Conservation (phyloP, 371 early-diverging fungal genomes). For the Syncephalastrum racemosum region DNA sequence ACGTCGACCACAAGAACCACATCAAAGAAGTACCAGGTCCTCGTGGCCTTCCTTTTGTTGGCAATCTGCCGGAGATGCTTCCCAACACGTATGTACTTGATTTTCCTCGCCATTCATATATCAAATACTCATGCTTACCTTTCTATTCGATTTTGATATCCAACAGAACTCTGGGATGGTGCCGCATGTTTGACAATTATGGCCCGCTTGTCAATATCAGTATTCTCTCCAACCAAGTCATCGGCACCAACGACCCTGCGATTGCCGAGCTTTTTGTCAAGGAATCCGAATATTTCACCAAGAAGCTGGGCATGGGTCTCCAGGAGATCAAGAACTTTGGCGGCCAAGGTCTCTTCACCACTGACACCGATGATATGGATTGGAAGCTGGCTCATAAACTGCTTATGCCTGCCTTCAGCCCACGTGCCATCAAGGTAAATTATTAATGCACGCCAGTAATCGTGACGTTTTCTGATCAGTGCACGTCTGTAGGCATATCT, state of each 20-base stretch:
- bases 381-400: conserved; percentile 55
- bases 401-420: conserved; percentile 54
- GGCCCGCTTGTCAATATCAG: conserved; percentile 29
- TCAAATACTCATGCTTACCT: background rate
- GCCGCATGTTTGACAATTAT: conserved; percentile 21
- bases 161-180: conserved; percentile 13
- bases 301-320: conserved; percentile 24
- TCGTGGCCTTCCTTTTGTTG: conserved; percentile 24
- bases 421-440: conserved; percentile 37
- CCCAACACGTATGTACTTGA: conserved; percentile 21
- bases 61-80: conserved; percentile 25
- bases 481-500: conserved; percentile 31
- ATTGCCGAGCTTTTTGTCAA: conserved; percentile 34
- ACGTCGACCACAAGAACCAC: conserved; percentile 22
- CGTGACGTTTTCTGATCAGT: background rate
- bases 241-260: conserved; percentile 36
- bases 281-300: conserved; percentile 48
- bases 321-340: conserved; percentile 36
- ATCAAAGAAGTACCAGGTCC: conserved; percentile 31
- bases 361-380: conserved; percentile 37
- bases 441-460: background rate
- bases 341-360: conserved; percentile 49
- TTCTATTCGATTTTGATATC: background rate
- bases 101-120: background rate
- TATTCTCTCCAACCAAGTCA: conserved; percentile 12